Evolutionary conservation across 441 rosid species (phyloP), one percentile per base, ranked within the genome.

Genomic region (Mallotus japonicus): DNA sequence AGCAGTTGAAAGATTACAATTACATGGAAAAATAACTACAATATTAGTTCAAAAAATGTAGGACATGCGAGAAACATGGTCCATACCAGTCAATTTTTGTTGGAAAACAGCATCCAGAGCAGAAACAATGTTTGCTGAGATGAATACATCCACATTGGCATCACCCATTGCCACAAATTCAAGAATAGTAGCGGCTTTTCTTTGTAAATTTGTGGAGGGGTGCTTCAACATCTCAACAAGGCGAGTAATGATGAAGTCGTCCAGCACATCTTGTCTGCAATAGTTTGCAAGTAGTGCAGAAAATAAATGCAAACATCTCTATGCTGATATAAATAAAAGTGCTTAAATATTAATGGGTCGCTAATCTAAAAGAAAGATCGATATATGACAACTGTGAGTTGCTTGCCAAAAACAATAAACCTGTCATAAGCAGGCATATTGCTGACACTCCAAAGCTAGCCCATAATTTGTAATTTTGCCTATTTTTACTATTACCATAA

Each of bases 151-250:
- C 85, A 84, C 71, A 79, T 78, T 78, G 49, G 88, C 80, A 69
- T 83, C 84, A 66, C 58, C 72, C 67, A 83, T 32, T 12, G 86
- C 79, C 72, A 77, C 79, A 78, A 79, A 87, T 85, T 91, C 98
- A 2, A 91, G 85, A 71, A 93, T 42, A 16, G 91, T 84, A 68
- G 93, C 88, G 57, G 86, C 89, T 62, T 90, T 90, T 72, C 92
- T 87, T 71, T 90, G 91, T 55, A 89, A 78, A 75, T 77, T 72
- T 46, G 88, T 83, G 34, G 88, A 79, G 9, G 88, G 81, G n/a
- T 82, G 71, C 85, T 84, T 89, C 67, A 90, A 73, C 72, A 90
- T 88, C 76, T 85, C 84, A 50, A 87, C 82, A 46, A 91, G 87
- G 62, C 87, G 81, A 81, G 81, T 74, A 68, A 87, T 79, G 66